Evolutionary conservation across 805 yeast genomes (phyloP), one percentile per base, ranked within the genome.

Genomic region (Saccharomycodes ludwigii): DNA sequence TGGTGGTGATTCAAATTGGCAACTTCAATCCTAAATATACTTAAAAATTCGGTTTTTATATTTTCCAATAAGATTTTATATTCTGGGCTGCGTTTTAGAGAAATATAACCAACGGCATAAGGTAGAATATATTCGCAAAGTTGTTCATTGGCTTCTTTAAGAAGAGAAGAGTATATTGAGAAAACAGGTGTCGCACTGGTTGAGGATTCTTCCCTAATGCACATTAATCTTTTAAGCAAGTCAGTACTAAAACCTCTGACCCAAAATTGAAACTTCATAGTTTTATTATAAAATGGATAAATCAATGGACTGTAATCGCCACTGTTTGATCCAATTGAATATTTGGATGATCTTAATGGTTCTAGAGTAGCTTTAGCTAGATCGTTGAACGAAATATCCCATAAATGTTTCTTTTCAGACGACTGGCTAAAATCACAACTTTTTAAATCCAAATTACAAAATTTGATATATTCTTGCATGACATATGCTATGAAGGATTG

Each of bases 401-500:
- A 81, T 2, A 74, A 57, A 4, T 46, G 40, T 17, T 41, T 47
- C 16, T 57, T 57, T 9, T 55, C 52, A 11, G 48, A 40, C 7
- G 44, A 42, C 6, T 38, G 34, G 14, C 42, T 40, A 3, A 55
- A 31, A 30, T 56, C 52, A 47, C 62, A 50, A 5, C 52, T 42
- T 6, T 47, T 39, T 1, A 58, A 44, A 31, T 59, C 58, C 15
- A 75, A 53, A 2, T 69, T 74, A 47, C 84, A 64, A 11, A 73
- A 66, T 40, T 73, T 73, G 31, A 91, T 56, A 30, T 77, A 75
- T 40, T 84, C 91, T 50, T 91, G 99, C 71, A 91, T 82, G 0
- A 88, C 79, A 52, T 71, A 79, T 0, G 95, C 95, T 21, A 85
- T 65, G 47, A 78, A 81, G 36, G 81, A 63, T 51, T 91, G 98